A percentile compares a stretch with the other conserved stretches of the same genome.
Evolutionary conservation across 1,284 basidiomycete genomes (phyloP).

Genomic region (Taiwanofungus camphoratus): DNA sequence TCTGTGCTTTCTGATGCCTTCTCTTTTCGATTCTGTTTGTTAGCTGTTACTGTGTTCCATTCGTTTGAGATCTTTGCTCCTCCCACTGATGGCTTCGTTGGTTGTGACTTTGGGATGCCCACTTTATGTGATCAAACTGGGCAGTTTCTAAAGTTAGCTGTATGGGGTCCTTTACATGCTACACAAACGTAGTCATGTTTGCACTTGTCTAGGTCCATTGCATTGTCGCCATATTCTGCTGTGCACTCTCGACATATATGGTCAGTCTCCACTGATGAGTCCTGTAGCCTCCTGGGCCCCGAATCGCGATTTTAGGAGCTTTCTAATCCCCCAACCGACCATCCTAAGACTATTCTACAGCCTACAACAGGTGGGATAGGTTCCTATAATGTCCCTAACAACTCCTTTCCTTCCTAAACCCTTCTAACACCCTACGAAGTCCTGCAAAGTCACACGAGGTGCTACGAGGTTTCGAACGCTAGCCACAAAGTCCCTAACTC

Average conservation of each 20-base stretch:
- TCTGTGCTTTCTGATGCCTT: neutral
- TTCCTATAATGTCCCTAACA: too few relatives aligned
- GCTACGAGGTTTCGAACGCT: too few relatives aligned
- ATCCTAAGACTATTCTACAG: too few relatives aligned
- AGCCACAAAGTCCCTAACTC: too few relatives aligned
- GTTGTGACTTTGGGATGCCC: neutral
- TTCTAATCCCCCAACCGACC: too few relatives aligned
- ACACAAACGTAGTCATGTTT: neutral
- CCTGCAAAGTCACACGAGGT: too few relatives aligned
- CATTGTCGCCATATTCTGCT: neutral
- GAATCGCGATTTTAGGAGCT: too few relatives aligned
- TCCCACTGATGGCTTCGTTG: neutral
- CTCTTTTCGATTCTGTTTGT: neutral
- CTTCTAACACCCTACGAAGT: too few relatives aligned
- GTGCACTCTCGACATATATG: neutral
- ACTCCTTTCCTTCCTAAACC: too few relatives aligned
- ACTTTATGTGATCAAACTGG: neutral
- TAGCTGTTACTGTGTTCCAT: neutral
- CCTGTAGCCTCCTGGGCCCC: too few relatives aligned
- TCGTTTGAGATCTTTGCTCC: neutral
- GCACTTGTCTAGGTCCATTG: neutral
- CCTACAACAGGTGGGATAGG: too few relatives aligned
- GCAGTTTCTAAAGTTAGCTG: constrained; percentile 2
- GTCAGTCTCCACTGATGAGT: too few relatives aligned
- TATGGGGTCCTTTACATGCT: constrained; percentile 1